Evolutionary conservation across 768 basidiomycete species (phyloP).

Genomic region (Suillus alpinus): DNA sequence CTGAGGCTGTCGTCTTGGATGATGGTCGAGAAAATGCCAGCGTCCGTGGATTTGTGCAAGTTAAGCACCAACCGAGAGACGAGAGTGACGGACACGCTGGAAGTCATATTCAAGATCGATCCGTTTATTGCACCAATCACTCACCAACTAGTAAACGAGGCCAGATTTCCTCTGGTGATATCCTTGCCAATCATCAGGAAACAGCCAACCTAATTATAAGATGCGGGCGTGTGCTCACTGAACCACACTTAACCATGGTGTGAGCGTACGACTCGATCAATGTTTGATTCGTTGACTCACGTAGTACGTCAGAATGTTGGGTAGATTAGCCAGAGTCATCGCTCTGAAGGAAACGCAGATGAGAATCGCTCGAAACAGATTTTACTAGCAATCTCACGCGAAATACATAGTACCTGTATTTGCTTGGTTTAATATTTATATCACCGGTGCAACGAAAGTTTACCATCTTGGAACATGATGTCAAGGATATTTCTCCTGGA

Average conservation of each 20-base stretch:
- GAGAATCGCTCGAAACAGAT: neutral
- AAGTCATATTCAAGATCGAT: neutral
- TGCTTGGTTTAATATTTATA: neutral
- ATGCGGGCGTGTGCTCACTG: neutral
- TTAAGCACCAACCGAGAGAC: constrained; percentile 58
- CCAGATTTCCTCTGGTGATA: constrained; percentile 43
- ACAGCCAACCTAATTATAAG: neutral
- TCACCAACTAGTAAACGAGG: constrained; percentile 49
- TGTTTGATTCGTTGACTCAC: neutral
- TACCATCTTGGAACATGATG: constrained; percentile 51
- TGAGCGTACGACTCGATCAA: neutral
- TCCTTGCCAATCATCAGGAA: constrained; percentile 28
- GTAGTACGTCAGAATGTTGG: neutral
- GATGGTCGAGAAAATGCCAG: constrained; percentile 1
- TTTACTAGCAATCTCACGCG: constrained; percentile 39
- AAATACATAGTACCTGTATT: constrained; percentile 53
- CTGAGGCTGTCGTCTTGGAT: neutral
- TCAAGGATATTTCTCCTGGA: constrained; percentile 34
- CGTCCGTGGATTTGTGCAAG: constrained; percentile 39
- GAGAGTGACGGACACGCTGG: constrained; percentile 48
- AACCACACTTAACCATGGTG: neutral
- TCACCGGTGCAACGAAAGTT: constrained; percentile 11
- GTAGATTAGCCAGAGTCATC: neutral
- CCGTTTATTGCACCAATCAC: constrained; percentile 5
- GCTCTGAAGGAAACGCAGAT: neutral